Evolutionary conservation across 140 eudicot species (phyloP), one percentile per base, ranked within the genome.

Genomic region (Flaveria floridana): DNA sequence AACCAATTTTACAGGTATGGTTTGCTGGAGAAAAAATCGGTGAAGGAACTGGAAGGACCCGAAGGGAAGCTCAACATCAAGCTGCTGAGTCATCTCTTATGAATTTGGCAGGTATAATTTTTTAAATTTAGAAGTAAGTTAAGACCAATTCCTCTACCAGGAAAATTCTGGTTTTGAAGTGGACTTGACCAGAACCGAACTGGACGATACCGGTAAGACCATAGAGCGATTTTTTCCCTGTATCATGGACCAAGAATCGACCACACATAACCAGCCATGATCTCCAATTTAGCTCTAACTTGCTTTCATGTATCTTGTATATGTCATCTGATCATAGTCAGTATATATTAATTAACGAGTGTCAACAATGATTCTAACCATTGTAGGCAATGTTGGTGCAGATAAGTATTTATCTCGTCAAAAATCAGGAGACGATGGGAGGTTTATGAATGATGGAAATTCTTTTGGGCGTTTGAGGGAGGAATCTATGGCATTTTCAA

Each of bases 1-100:
- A 47, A 12, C 30, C 25, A 65, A 34, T 53, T 78, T 65, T 79
- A 50, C 76, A 91, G 97, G 91, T 87, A 15, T 87, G 68, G 86
- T 92, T 92, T 84, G 92, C 96, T 13, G 97, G 96, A 65, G 97
- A 92, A 69, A 92, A 74, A 81, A 46, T 92, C 42, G 92, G 96
- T 23, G 89, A 82, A 79, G 97, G 92, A 76, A 72, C 70, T 64
- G 97, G 95, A 72, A 82, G 80, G 74, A 89, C 96, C 16, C 88
- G 96, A 77, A 85, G 85, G 83, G 96, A 92, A 79, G 96, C 97
- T 64, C 97, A 86, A 21, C 89, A 66, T 73, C 81, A 74, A 73
- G 96, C 96, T 74, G 97, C 95, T 10, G 90, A 88, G 84, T 82
- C 78, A 65, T 86, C 96, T 78, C 89, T 90, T 74, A 82, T 94